Evolutionary conservation across 805 yeast species (phyloP).

Genomic region (Trichomonascus vanleenenianus): DNA sequence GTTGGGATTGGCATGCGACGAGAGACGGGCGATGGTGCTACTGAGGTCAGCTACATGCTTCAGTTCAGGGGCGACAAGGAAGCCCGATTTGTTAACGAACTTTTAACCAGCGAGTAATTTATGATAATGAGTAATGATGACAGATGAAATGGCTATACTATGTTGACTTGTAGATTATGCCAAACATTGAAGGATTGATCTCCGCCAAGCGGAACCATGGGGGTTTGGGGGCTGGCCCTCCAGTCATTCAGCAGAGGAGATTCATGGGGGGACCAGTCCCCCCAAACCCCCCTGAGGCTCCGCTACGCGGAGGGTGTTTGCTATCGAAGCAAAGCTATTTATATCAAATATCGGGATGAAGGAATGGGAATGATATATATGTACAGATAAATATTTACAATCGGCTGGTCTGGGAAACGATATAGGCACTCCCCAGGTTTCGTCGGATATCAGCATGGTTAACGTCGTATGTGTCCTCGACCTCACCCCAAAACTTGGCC

Average conservation of each 20-base stretch:
- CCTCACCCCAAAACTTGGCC: conserved; percentile 94
- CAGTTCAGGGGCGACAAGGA: conserved; percentile 26
- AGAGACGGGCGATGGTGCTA: conserved; percentile 2
- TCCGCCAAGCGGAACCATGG: no score
- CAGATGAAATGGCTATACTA: not conserved
- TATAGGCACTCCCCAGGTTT: conserved; percentile 70
- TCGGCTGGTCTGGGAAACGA: conserved; percentile 33
- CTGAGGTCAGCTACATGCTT: conserved; percentile 18
- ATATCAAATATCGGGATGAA: no score
- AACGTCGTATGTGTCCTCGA: conserved; percentile 98
- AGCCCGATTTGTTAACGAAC: conserved; percentile 18
- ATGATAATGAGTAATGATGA: not conserved
- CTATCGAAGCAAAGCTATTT: no score
- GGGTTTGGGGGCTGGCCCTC: no score
- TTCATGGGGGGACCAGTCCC: no score
- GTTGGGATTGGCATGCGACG: conserved; percentile 14
- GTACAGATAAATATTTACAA: conserved; percentile 1
- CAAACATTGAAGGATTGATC: no score
- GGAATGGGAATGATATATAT: no score
- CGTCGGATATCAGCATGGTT: conserved; percentile 84
- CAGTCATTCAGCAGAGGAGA: no score
- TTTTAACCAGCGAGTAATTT: conserved; percentile 4
- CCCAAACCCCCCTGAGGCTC: no score
- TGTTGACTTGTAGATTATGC: no score
- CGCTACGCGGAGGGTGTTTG: no score